These are phyloP conservation scores for Vachellia collinsii DNA, from an alignment of 306 rosid genomes.

Conservation along the genomic window DNA sequence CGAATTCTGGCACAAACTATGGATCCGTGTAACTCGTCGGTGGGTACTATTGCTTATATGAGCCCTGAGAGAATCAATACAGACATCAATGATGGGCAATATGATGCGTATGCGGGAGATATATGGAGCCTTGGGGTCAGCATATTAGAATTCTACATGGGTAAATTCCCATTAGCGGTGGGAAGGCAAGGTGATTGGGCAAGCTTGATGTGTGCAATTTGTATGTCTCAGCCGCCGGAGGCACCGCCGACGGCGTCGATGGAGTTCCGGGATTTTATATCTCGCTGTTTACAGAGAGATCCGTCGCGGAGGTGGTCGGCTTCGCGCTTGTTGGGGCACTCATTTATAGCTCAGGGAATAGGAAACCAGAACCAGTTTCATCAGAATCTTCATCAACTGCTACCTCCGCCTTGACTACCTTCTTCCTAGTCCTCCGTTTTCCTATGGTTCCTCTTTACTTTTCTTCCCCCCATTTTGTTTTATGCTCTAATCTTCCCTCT, in stretches of 20 bases:
- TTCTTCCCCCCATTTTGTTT: neutral
- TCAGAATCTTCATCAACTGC: constrained; percentile 59
- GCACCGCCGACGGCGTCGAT: constrained; percentile 72
- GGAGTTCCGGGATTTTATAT: constrained; percentile 70
- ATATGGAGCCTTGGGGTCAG: constrained; percentile 59
- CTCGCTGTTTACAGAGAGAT: constrained; percentile 79
- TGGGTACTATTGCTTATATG: constrained; percentile 69
- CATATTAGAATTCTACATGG: constrained; percentile 81
- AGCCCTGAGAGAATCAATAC: constrained; percentile 76
- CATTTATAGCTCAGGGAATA: constrained; percentile 52
- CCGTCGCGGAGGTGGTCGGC: constrained; percentile 76
- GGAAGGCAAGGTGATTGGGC: constrained; percentile 90
- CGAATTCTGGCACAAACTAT: constrained; percentile 64
- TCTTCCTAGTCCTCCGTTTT: constrained; percentile 46
- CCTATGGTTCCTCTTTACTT: neutral
- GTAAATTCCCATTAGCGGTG: constrained; percentile 81
- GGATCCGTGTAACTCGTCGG: constrained; percentile 73
- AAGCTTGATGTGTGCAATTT: constrained; percentile 88
- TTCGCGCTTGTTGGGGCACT: constrained; percentile 56
- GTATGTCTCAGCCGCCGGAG: constrained; percentile 96
- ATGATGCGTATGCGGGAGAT: constrained; percentile 50
- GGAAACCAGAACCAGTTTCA: constrained; percentile 44
- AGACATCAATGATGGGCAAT: constrained; percentile 55
- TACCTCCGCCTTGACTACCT: constrained; percentile 66
- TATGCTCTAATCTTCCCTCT: neutral